Conservation (phyloP, 2,329 filamentous ascomycete genomes). For the Chrysoporthe austroafricana region DNA sequence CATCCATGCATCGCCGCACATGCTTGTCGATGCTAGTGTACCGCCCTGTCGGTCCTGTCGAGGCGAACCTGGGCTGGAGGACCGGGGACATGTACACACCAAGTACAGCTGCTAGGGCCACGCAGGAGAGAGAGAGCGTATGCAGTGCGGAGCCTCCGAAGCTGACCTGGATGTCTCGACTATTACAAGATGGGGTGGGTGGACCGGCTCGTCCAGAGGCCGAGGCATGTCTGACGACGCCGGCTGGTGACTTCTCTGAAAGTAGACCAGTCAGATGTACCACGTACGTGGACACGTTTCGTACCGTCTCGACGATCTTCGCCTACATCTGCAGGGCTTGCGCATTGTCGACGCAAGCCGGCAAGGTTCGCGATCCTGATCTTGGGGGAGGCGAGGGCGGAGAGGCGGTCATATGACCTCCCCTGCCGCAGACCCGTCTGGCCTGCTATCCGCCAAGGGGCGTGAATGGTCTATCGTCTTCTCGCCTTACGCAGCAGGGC, state of each 20-base stretch:
- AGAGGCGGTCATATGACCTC: neutral
- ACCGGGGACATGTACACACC: constrained; percentile 5
- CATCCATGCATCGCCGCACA: constrained; percentile 12
- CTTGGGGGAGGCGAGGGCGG: neutral
- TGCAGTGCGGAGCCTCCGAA: neutral
- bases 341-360: neutral
- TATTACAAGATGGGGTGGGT: neutral
- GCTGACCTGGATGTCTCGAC: neutral
- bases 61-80: neutral
- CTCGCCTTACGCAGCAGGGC: neutral
- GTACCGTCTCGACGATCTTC: neutral
- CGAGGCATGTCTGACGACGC: neutral
- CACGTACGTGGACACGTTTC: neutral
- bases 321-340: neutral
- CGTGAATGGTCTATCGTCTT: neutral
- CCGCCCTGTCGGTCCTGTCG: constrained; percentile 15
- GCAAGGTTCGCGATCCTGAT: constrained; percentile 8
- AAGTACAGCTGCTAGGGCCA: neutral
- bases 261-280: neutral
- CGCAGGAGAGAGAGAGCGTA: neutral
- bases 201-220: neutral
- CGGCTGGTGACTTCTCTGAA: neutral
- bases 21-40: constrained; percentile 9
- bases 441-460: neutral
- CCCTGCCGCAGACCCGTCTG: neutral